Evolutionary conservation across 208 protist genomes (phyloP), one percentile per base, ranked within the genome.

Genomic region (Acanthamoeba castellanii): DNA sequence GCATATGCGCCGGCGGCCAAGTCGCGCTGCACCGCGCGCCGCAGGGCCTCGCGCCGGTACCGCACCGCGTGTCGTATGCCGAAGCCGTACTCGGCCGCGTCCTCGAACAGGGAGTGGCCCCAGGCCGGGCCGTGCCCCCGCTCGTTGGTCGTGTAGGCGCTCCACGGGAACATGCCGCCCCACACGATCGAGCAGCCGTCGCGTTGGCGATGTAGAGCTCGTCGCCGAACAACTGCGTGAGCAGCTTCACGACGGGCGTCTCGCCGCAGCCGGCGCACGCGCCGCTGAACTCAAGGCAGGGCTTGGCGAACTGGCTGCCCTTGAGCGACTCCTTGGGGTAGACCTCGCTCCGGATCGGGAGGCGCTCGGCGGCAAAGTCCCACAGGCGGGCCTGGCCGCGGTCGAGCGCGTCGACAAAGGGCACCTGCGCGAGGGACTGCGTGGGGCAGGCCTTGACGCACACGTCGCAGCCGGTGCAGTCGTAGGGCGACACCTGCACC

Each of bases 191-290:
- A 97, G 92, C 98, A 98, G 45, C 98, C 98, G 68, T 97, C 55
- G 98, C 96, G 84, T 98, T 98, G 37, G 98, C 97, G 82, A 98
- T 97, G 61, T 97, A 66, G 70, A 98, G 50, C 14, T 97, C 70
- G 27, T 98, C 96, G 47, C 98, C 98, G 76, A 98, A 98, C 8
- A 98, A 92, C 88, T 98, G 97, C 8, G 98, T 98, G 30, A 98
- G 25, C 20, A 98, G 92, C 74, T 98, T 98, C 61, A 97, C 95
- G 84, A 98, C 96, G 25, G 96, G 91, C 55, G 98, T 98, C 76
- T 98, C 97, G 82, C 96, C 97, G 95, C 98, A 98, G 70, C 97
- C 98, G 55, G 94, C 95, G 92, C 98, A 98, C 42, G 98, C 97
- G 42, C 98, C 98, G 42, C 68, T 85, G 95, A 98, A 98, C 84